phyloP scores from a whole-genome alignment of 176 grass and related monocot genomes.

The Metroxylon sagu region DNA sequence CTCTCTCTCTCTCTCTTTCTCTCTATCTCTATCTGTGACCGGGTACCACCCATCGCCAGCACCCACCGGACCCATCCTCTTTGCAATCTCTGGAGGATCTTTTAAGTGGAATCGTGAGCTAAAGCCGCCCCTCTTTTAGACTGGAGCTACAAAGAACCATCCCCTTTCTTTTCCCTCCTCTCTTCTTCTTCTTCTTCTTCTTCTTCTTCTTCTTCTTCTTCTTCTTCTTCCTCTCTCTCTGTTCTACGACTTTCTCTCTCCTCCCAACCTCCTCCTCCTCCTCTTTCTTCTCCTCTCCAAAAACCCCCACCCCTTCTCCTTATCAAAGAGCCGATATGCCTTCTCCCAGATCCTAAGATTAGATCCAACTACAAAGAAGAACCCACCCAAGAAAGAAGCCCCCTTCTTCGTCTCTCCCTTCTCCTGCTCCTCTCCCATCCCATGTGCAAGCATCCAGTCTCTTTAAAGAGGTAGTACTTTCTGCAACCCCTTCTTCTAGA shows the following conservation, averaged over 20 bases:
- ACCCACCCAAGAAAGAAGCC: not conserved
- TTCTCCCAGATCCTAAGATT: not conserved
- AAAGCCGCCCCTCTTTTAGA: not conserved
- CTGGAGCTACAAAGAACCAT: not conserved
- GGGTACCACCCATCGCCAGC: not conserved
- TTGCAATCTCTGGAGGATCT: not conserved
- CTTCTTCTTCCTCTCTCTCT: not conserved
- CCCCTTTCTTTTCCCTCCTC: not conserved
- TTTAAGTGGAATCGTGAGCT: slow-evolving; percentile 3
- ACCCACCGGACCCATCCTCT: not conserved
- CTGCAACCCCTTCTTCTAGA: not conserved
- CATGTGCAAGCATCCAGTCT: no score
- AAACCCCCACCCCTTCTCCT: not conserved
- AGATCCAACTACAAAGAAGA: no score
- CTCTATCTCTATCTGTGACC: not conserved
- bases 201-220: not conserved
- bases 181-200: not conserved
- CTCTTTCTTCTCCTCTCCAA: slow-evolving; percentile 24
- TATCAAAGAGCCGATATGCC: not conserved
- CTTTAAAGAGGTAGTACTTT: no score
- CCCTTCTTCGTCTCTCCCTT: not conserved
- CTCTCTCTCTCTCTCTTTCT: not conserved
- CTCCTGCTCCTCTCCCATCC: slow-evolving; percentile 2
- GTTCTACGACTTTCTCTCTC: no score
- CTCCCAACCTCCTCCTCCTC: not conserved